These are phyloP conservation scores for Trichopus zeylanicus DNA, from an alignment of 116 monocot species.

Conservation along the genomic window DNA sequence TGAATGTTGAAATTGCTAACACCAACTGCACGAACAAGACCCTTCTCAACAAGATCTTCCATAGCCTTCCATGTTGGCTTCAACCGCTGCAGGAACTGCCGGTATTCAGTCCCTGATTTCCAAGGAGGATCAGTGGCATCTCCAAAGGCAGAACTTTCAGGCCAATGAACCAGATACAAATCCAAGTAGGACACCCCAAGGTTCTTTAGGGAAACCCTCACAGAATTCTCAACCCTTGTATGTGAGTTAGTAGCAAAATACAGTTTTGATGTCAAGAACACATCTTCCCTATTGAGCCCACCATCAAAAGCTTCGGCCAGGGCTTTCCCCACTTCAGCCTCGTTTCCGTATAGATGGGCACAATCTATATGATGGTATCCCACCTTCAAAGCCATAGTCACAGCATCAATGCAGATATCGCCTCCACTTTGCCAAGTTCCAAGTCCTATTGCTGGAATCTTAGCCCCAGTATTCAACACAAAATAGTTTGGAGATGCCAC, in stretches of 20 bases:
- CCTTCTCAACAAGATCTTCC: constrained; percentile 59
- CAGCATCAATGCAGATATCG: constrained; percentile 68
- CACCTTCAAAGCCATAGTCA: constrained; percentile 43
- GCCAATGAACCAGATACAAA: constrained; percentile 87
- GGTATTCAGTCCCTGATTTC: constrained; percentile 63
- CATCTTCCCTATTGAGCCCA: constrained; percentile 58
- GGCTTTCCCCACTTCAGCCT: constrained; percentile 81
- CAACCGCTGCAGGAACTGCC: constrained; percentile 56
- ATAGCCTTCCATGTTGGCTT: constrained; percentile 88
- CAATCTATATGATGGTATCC: constrained; percentile 91
- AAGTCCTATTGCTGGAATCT: constrained; percentile 76
- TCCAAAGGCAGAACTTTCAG: constrained; percentile 61
- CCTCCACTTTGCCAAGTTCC: constrained; percentile 87
- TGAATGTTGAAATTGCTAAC: constrained; percentile 79
- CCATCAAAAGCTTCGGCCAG: constrained; percentile 46
- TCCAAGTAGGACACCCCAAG: constrained; percentile 80
- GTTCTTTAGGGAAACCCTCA: constrained; percentile 63
- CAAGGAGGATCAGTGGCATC: constrained; percentile 85
- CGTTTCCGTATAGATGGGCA: constrained; percentile 87
- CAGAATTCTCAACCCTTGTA: constrained; percentile 65
- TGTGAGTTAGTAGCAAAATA: constrained; percentile 77
- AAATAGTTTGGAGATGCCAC: constrained; percentile 25
- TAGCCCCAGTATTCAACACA: constrained; percentile 69
- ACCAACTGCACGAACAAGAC: constrained; percentile 80
- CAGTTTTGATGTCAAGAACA: constrained; percentile 85